Conservation (phyloP, 139 green algal species). For the Coccomyxa sp. region DNA sequence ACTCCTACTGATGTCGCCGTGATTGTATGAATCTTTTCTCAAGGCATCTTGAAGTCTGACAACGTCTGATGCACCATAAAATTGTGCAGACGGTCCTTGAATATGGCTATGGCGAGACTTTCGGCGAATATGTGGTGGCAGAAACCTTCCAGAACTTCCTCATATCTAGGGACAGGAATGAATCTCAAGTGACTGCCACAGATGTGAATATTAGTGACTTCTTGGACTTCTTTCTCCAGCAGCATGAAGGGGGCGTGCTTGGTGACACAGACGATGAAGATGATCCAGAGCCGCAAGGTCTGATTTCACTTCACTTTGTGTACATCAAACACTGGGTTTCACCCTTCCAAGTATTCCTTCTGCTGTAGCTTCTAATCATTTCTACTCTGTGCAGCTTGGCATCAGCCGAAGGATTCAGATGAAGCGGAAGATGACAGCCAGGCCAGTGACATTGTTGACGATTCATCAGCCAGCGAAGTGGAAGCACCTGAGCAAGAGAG, state of each 20-base stretch:
- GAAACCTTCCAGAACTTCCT: constrained; percentile 7
- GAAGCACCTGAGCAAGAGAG: neutral
- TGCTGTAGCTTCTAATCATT: too few species aligned
- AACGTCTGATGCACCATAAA: too few species aligned
- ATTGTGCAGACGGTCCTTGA: too few species aligned
- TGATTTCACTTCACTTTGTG: neutral
- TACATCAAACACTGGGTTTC: neutral
- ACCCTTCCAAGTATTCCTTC: neutral
- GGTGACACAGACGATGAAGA: constrained; percentile 3
- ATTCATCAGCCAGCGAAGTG: neutral
- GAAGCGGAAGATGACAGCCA: neutral
- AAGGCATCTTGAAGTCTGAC: too few species aligned
- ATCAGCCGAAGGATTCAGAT: neutral
- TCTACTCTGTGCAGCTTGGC: neutral
- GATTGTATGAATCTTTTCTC: too few species aligned
- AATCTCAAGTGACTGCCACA: neutral
- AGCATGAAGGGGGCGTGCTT: neutral
- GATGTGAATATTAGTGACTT: constrained; percentile 4
- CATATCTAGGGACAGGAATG: neutral
- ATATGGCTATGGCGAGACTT: constrained; percentile 6
- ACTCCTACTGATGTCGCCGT: too few species aligned
- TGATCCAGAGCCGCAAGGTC: neutral
- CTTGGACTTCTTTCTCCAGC: constrained; percentile 8
- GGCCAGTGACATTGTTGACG: neutral
- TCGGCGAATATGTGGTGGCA: neutral